A percentile compares a stretch with the other conserved stretches of the same genome.
phyloP scores from a whole-genome alignment of 2,329 filamentous ascomycete species.

The Microcyclospora pomicola region DNA sequence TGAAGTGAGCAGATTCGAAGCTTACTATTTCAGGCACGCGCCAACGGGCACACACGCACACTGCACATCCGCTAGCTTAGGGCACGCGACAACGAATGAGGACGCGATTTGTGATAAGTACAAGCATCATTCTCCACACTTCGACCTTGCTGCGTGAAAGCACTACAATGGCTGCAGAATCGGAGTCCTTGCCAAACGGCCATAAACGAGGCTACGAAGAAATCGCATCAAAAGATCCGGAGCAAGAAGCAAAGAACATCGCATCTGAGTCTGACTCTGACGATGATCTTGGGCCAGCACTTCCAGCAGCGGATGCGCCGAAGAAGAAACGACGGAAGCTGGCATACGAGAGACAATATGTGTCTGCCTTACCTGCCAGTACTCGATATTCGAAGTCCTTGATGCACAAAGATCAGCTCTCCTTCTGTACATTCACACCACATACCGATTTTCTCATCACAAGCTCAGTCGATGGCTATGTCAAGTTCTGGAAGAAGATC shows the following conservation, averaged over 20 bases:
- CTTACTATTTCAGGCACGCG: too few relatives aligned
- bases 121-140: too few relatives aligned
- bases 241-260: slow-evolving; percentile 5
- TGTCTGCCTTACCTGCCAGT: slow-evolving; percentile 73
- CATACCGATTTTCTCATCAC: slow-evolving; percentile 92
- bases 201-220: slow-evolving; percentile 19
- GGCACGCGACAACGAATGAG: too few relatives aligned
- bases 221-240: slow-evolving; percentile 3
- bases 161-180: slow-evolving; percentile 1
- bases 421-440: slow-evolving; percentile 77
- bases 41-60: too few relatives aligned
- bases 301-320: slow-evolving; percentile 65
- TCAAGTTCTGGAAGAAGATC: slow-evolving; percentile 99
- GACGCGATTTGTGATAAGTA: too few relatives aligned
- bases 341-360: slow-evolving; percentile 87
- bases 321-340: slow-evolving; percentile 81
- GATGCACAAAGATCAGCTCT: slow-evolving; percentile 95
- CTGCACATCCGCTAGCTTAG: too few relatives aligned
- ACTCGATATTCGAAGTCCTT: slow-evolving; percentile 82
- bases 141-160: too few relatives aligned
- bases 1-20: too few relatives aligned
- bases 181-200: slow-evolving; percentile 11
- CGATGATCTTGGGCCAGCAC: slow-evolving; percentile 85
- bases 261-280: slow-evolving; percentile 47
- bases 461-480: slow-evolving; percentile 82